These are phyloP conservation scores for Eucalyptus paniculata DNA, from an alignment of 345 rosid genomes.

Conservation along the genomic window DNA sequence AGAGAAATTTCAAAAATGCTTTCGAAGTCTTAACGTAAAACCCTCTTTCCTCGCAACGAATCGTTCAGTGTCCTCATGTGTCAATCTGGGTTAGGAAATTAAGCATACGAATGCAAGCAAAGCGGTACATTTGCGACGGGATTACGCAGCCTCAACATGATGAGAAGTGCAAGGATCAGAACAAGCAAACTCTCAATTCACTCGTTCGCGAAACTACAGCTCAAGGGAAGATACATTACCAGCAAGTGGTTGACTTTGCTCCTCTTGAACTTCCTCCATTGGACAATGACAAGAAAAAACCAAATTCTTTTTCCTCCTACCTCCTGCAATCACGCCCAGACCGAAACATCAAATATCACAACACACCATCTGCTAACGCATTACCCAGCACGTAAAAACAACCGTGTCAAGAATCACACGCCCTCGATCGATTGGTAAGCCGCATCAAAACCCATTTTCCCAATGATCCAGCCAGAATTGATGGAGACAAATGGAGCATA, in stretches of 20 bases:
- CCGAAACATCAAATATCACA: background rate
- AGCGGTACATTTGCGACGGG: background rate
- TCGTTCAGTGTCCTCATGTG: background rate
- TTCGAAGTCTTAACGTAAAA: background rate
- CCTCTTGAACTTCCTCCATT: conserved; percentile 45
- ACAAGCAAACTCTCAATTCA: background rate
- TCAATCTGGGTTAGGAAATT: background rate
- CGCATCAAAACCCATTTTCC: background rate
- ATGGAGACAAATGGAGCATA: background rate
- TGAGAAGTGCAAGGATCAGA: background rate
- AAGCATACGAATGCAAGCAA: background rate
- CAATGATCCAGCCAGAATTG: background rate
- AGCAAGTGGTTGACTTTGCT: conserved; percentile 21
- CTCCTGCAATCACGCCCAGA: background rate
- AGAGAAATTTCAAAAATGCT: background rate
- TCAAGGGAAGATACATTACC: conserved; percentile 3
- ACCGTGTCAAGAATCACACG: background rate
- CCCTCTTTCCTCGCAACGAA: background rate
- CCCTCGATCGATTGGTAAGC: background rate
- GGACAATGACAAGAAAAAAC: background rate
- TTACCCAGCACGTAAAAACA: background rate
- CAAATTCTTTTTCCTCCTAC: background rate
- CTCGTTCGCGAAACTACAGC: background rate
- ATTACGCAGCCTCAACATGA: background rate
- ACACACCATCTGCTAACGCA: background rate